Base-by-base conservation (phyloP, 192 early-diverging fungal species). In the Backusella morwellensis region DNA sequence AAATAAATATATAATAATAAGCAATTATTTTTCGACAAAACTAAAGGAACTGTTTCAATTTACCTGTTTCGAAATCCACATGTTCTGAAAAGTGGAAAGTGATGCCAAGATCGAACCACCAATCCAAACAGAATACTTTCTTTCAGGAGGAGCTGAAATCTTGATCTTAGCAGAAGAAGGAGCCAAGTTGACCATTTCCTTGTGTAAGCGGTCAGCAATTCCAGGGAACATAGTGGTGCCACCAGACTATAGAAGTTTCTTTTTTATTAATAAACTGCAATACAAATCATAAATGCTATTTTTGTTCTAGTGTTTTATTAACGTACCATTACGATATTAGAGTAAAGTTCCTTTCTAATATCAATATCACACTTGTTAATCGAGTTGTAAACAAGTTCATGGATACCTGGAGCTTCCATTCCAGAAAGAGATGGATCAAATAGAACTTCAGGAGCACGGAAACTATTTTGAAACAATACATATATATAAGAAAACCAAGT, bases 311-410 rank as follows among this genome's bases (percentile, higher is more conserved):
- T 23, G 8, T n/a, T 56, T 32, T 56, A 21, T 19, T 63, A 63
- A 12, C 26, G 67, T 74, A 63, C 73, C 73, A 63, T 14, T 11
- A 63, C 56, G 9, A 63, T 63, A 26, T 63, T 63, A 36, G 93
- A 90, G 90, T 97, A 98, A 81, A 99, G 90, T 75, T 97, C 95
- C 88, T 93, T 94, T 87, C 95, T 94, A 79, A 97, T 95, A 88
- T 98, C 96, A 77, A 98, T 92, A 84, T 98, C 96, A 83, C 96
- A 96, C 91, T 95, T 96, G 93, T 95, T 95, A 89, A 97, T 97
- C 54, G 95, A 95, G 89, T 95, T 95, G 89, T 94, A 97, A 79
- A 95, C 95, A 76, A 93, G 96, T 88, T 97, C 96, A 87, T 98
- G 97, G 86, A 99, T 96, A 88, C 97, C 96, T 68, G 87, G 87